A percentile compares a stretch with the other conserved stretches of the same genome.
These are phyloP conservation scores for Hypoxylon sp. DNA, from an alignment of 2,329 filamentous ascomycete genomes.

Conservation along the genomic window DNA sequence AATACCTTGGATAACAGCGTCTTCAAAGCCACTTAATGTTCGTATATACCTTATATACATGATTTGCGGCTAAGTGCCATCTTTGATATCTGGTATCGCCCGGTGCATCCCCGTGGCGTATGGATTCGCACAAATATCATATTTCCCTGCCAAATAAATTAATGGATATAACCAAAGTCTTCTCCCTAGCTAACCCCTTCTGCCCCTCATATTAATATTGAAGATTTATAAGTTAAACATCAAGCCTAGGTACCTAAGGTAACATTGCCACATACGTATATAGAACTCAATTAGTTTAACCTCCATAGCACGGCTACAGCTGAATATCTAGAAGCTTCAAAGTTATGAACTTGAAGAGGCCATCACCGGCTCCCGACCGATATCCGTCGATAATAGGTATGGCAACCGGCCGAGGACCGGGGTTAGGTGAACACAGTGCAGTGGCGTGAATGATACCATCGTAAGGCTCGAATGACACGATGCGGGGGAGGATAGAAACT, in stretches of 20 bases:
- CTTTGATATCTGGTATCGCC: neutral
- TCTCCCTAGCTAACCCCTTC: neutral
- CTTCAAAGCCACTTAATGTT: neutral
- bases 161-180: neutral
- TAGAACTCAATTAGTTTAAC: too few relatives aligned
- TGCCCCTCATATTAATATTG: neutral
- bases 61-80: neutral
- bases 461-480: conserved; percentile 54
- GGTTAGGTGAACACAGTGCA: conserved; percentile 11
- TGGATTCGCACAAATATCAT: neutral
- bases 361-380: conserved; percentile 25
- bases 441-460: conserved; percentile 52
- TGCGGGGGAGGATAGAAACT: conserved; percentile 44
- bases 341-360: too few relatives aligned
- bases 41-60: too few relatives aligned
- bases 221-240: too few relatives aligned
- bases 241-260: too few relatives aligned
- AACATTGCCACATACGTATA: too few relatives aligned
- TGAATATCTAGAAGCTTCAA: too few relatives aligned
- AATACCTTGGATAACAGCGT: neutral
- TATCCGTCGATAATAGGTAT: conserved; percentile 21
- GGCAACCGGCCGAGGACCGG: conserved; percentile 37
- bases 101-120: neutral
- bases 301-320: too few relatives aligned
- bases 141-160: neutral